Percentiles rank a stretch among this genome's conserved stretches.
phyloP scores from a whole-genome alignment of 345 rosid species.

The Barbarea vulgaris region DNA sequence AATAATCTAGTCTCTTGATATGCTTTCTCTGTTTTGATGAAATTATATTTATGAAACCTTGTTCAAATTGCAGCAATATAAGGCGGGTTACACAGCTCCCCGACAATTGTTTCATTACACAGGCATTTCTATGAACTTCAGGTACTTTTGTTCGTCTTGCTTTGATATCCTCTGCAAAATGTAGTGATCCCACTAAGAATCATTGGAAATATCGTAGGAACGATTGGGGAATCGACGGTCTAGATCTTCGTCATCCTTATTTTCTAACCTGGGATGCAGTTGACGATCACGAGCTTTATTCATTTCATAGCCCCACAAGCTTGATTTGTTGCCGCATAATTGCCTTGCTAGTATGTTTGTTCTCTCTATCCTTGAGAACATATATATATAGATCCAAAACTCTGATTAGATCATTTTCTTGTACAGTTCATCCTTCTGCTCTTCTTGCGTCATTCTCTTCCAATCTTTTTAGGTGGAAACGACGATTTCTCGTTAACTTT shows the following conservation, averaged over 20 bases:
- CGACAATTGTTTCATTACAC: slow-evolving; percentile 58
- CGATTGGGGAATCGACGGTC: slow-evolving; percentile 65
- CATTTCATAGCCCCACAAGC: slow-evolving; percentile 55
- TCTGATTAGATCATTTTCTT: background rate
- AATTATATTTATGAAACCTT: background rate
- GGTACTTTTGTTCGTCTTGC: slow-evolving; percentile 43
- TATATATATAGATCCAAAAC: background rate
- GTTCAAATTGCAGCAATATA: slow-evolving; percentile 59
- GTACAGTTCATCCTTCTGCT: slow-evolving; percentile 72
- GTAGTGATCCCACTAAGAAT: background rate
- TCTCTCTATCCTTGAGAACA: slow-evolving; percentile 13
- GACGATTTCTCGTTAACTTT: slow-evolving; percentile 61
- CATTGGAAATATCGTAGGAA: slow-evolving; percentile 41
- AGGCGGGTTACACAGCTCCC: slow-evolving; percentile 65
- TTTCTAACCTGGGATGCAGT: slow-evolving; percentile 51
- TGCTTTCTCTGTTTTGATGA: background rate
- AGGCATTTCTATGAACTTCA: slow-evolving; percentile 59
- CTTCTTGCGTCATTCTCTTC: slow-evolving; percentile 72
- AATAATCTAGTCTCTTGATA: background rate
- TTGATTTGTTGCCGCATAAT: slow-evolving; percentile 68
- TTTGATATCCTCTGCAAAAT: background rate
- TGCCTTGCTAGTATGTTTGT: slow-evolving; percentile 60
- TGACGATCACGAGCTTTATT: slow-evolving; percentile 54
- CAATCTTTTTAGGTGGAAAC: slow-evolving; percentile 55
- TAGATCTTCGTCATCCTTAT: slow-evolving; percentile 52